A percentile compares a stretch with the other conserved stretches of the same genome.
These are phyloP conservation scores for Penicillium sp. DNA, from an alignment of 2,329 filamentous ascomycete genomes.

Conservation along the genomic window DNA sequence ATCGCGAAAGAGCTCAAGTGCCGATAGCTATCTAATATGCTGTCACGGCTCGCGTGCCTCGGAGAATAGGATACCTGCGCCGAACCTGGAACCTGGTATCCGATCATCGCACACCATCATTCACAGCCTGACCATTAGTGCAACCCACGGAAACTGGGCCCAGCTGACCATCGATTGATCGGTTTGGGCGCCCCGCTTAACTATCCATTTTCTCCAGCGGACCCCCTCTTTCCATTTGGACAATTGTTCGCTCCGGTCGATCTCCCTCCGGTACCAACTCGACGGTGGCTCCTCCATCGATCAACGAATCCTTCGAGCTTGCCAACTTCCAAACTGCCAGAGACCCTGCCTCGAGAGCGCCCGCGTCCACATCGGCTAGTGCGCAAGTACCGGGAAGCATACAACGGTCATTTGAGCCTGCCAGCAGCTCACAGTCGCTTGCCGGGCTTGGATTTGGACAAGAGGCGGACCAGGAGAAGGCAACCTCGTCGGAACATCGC, in stretches of 20 bases:
- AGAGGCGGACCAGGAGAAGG: constrained; percentile 13
- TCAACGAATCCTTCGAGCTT: constrained; percentile 34
- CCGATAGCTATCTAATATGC: neutral
- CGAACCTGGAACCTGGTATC: neutral
- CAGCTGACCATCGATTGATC: constrained; percentile 17
- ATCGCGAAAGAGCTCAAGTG: constrained; percentile 3
- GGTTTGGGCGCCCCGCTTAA: constrained; percentile 15
- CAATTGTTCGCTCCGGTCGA: constrained; percentile 18
- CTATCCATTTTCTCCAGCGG: constrained; percentile 5
- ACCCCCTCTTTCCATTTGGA: constrained; percentile 5
- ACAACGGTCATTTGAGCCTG: constrained; percentile 6
- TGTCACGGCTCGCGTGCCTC: neutral
- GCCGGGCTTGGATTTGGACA: constrained; percentile 7
- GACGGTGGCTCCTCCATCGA: constrained; percentile 25
- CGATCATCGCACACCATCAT: constrained; percentile 8
- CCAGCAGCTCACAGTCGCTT: constrained; percentile 11
- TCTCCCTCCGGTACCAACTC: constrained; percentile 10
- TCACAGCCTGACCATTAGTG: constrained; percentile 20
- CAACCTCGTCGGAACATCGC: constrained; percentile 4
- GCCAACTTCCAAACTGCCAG: constrained; percentile 22
- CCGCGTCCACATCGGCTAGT: constrained; percentile 6
- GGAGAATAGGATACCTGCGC: constrained; percentile 5
- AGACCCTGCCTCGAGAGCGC: constrained; percentile 3
- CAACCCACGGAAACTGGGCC: constrained; percentile 15
- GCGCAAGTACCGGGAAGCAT: constrained; percentile 1